Base-by-base conservation (phyloP, 179 eudicot genomes). In the Drosera spatulata region DNA sequence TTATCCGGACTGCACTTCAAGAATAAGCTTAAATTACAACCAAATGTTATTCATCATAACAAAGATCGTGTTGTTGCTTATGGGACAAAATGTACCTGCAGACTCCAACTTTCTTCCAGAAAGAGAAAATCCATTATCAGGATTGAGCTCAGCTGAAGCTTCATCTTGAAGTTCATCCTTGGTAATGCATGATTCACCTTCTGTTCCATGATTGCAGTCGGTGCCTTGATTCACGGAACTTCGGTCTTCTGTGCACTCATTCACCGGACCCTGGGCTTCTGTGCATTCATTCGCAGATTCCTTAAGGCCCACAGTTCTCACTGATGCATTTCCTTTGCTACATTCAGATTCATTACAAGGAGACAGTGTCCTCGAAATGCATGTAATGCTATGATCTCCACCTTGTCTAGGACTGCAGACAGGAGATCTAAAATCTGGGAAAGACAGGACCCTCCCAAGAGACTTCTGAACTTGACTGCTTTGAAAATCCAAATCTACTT, bases 391-490 rank as follows among this genome's bases (percentile, higher is more conserved):
- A 33, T 8, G 62, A 12, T 60, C 74, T 39, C 66, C 61, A 7
- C 71, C 77, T 53, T 66, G 69, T 57, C 78, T 63, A 41, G 95
- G 94, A 70, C 94, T 85, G 62, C 62, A 64, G 39, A 72, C 61
- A 15, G 82, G 74, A 56, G 83, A 75, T 33, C 65, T 81, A 61
- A 73, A 77, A 53, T 85, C 97, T 0, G 88, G 76, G 57, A 80
- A 77, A 22, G 85, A 75, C 44, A 94, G 78, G 55, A 94, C 78
- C 74, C 83, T 75, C 33, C 85, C 94, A 10, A 94, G 76, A 38
- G 94, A 71, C 80, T 68, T 79, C 15, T 91, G 82, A 42, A 71
- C 72, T 60, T 49, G 71, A 64, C 67, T 65, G 56, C 78, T 67
- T 39, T 60, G 65, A 57, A 64, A 44, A 40, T 69, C 77, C 45